phyloP scores from a whole-genome alignment of 345 rosid genomes.

The Gossypium stocksii region DNA sequence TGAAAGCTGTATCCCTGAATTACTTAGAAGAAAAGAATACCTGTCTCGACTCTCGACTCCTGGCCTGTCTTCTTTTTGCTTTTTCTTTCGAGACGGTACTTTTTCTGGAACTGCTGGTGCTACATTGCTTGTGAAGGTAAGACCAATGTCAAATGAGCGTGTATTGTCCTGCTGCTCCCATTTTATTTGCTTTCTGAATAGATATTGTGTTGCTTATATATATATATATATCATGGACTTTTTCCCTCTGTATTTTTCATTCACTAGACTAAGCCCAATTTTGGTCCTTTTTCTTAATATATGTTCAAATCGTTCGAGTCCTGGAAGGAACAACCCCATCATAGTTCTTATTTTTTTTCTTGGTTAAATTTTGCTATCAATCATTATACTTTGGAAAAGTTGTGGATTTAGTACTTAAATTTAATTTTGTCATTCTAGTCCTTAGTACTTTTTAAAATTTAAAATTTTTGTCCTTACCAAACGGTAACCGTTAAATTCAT shows the following conservation, averaged over 20 bases:
- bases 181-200: neutral
- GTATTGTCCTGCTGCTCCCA: conserved; percentile 6
- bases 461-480: too few relatives aligned
- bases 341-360: too few relatives aligned
- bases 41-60: neutral
- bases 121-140: conserved; percentile 13
- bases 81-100: neutral
- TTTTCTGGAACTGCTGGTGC: conserved; percentile 7
- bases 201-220: neutral
- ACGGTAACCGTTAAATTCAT: too few relatives aligned
- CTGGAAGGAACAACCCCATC: too few relatives aligned
- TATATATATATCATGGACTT: neutral
- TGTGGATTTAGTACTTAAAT: too few relatives aligned
- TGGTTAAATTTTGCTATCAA: too few relatives aligned
- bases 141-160: neutral
- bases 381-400: too few relatives aligned
- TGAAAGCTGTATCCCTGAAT: neutral
- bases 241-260: neutral
- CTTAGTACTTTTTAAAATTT: too few relatives aligned
- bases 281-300: too few relatives aligned
- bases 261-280: neutral
- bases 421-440: too few relatives aligned
- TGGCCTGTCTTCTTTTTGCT: neutral
- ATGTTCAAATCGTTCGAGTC: too few relatives aligned
- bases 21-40: neutral